Percentiles rank a stretch among this genome's conserved stretches.
Conservation (phyloP, 2,329 filamentous ascomycete species). For the Botryotinia convoluta region DNA sequence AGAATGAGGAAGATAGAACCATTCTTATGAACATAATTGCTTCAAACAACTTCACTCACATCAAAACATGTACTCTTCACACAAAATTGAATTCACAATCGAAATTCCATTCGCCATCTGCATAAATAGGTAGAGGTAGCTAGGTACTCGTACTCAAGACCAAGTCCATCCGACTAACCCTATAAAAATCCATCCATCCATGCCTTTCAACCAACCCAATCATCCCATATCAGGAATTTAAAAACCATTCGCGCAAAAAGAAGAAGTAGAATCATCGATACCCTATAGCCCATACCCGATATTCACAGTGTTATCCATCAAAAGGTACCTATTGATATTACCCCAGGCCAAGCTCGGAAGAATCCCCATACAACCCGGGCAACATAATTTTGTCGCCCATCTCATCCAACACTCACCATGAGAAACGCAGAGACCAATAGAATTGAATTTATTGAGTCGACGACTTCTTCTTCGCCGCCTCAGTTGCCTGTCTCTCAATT, state of each 20-base stretch:
- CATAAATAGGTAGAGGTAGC: constrained; percentile 9
- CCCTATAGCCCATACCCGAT: background rate
- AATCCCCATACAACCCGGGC: background rate
- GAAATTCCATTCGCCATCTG: constrained; percentile 6
- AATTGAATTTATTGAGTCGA: constrained; percentile 22
- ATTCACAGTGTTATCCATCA: constrained; percentile 17
- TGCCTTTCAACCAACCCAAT: constrained; percentile 3
- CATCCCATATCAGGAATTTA: constrained; percentile 6
- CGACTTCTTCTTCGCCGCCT: constrained; percentile 33
- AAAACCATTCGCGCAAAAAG: background rate
- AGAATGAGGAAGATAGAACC: too few relatives aligned
- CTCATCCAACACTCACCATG: background rate
- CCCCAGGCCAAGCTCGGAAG: constrained; percentile 13
- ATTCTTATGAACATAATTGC: background rate
- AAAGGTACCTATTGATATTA: constrained; percentile 8
- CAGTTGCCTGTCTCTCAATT: constrained; percentile 45
- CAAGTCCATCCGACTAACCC: constrained; percentile 2
- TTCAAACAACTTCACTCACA: background rate
- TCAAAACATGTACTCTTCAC: background rate
- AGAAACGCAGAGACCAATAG: background rate
- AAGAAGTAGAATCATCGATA: constrained; percentile 13
- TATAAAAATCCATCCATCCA: constrained; percentile 16
- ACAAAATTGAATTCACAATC: background rate
- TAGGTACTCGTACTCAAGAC: background rate
- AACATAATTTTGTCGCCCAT: background rate